phyloP scores from a whole-genome alignment of 495 filamentous ascomycete species.

The Collariella sp. region DNA sequence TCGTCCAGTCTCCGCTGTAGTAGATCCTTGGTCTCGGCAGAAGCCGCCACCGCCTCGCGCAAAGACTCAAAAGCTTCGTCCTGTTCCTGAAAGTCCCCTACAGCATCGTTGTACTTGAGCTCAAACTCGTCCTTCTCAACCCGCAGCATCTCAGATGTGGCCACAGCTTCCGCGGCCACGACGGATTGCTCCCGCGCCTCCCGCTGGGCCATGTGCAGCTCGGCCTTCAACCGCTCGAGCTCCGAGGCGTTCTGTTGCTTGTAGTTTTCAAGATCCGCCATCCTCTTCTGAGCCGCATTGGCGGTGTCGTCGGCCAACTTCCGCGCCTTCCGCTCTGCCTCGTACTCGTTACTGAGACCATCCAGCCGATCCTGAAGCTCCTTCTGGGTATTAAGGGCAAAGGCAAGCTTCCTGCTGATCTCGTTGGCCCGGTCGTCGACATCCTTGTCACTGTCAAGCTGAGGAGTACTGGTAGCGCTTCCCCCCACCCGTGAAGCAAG shows the following conservation, averaged over 20 bases:
- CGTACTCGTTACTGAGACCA: conserved; percentile 56
- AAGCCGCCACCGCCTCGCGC: conserved; percentile 69
- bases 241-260: conserved; percentile 75
- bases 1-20: conserved; percentile 80
- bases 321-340: conserved; percentile 69
- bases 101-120: conserved; percentile 57
- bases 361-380: conserved; percentile 67
- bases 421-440: conserved; percentile 64
- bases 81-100: conserved; percentile 60
- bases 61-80: conserved; percentile 64
- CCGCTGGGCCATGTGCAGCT: conserved; percentile 69
- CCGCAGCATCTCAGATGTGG: conserved; percentile 59
- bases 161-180: conserved; percentile 62
- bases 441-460: conserved; percentile 56
- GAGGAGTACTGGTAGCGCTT: conserved; percentile 60
- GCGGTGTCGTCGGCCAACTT: conserved; percentile 83
- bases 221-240: conserved; percentile 72
- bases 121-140: conserved; percentile 79
- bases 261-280: conserved; percentile 71
- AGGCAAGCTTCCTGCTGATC: conserved; percentile 71
- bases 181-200: conserved; percentile 71
- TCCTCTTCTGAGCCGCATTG: conserved; percentile 70
- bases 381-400: conserved; percentile 65
- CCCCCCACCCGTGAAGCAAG: conserved; percentile 68
- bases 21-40: conserved; percentile 60